Evolutionary conservation across 2,329 filamentous ascomycete genomes (phyloP).

Genomic region (Xylaria arbuscula): DNA sequence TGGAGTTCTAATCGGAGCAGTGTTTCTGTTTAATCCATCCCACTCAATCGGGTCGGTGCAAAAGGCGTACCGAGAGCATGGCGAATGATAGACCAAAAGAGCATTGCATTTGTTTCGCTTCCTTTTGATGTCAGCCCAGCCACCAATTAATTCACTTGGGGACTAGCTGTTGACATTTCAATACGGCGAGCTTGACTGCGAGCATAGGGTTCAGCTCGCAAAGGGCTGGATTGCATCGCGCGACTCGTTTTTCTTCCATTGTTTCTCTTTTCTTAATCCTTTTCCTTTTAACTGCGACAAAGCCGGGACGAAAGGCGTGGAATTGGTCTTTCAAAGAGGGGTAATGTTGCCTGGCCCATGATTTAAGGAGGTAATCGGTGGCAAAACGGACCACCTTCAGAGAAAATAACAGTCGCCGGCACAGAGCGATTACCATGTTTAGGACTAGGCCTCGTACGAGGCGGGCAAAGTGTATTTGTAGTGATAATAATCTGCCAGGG

Average conservation of each 20-base stretch:
- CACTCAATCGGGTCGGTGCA: conserved; percentile 20
- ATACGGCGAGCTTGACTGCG: conserved; percentile 20
- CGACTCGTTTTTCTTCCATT: conserved; percentile 4
- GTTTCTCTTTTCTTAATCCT: background rate
- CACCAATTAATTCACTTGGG: conserved; percentile 7
- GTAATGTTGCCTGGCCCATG: background rate
- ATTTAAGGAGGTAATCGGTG: conserved; percentile 10
- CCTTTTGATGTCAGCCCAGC: conserved; percentile 20
- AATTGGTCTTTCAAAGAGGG: conserved; percentile 4
- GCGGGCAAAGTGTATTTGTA: conserved; percentile 35
- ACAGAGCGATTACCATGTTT: conserved; percentile 7
- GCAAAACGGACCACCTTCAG: conserved; percentile 7
- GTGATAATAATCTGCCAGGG: conserved; percentile 23
- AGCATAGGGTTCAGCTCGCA: conserved; percentile 35
- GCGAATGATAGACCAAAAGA: conserved; percentile 36
- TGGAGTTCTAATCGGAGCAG: conserved; percentile 20
- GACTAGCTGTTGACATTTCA: conserved; percentile 13
- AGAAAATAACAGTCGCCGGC: conserved; percentile 15
- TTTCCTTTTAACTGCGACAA: conserved; percentile 9
- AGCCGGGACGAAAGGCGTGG: conserved; percentile 9
- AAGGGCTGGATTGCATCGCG: conserved; percentile 27
- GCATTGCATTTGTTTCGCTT: conserved; percentile 33
- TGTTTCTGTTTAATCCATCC: conserved; percentile 33
- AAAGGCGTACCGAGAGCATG: conserved; percentile 35
- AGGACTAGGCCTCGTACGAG: conserved; percentile 13